Evolutionary conservation across 2,329 filamentous ascomycete genomes (phyloP).

Genomic region (Ophiognomonia clavigignenti-juglandacearum): DNA sequence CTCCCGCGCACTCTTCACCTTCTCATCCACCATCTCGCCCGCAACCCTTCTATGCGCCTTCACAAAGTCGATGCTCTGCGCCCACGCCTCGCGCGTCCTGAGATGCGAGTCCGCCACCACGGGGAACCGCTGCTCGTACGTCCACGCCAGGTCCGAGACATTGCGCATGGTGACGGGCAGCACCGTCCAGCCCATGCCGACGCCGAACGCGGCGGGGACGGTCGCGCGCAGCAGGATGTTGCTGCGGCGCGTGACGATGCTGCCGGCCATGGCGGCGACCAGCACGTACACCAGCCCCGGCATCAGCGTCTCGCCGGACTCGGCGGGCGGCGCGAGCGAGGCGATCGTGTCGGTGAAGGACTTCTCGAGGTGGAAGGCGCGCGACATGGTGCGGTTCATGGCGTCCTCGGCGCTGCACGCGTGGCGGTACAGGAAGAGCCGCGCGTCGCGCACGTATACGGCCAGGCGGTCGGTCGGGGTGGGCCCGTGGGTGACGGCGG

Average conservation of each 20-base stretch:
- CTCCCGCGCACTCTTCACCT: slow-evolving; percentile 71
- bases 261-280: slow-evolving; percentile 90
- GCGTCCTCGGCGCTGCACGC: slow-evolving; percentile 71
- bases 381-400: slow-evolving; percentile 77
- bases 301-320: slow-evolving; percentile 83
- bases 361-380: slow-evolving; percentile 78
- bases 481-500: slow-evolving; percentile 40
- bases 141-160: slow-evolving; percentile 80
- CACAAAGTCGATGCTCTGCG: slow-evolving; percentile 67
- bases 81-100: slow-evolving; percentile 61
- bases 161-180: slow-evolving; percentile 89
- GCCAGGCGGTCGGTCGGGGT: slow-evolving; percentile 89
- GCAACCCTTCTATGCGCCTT: slow-evolving; percentile 69
- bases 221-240: slow-evolving; percentile 75
- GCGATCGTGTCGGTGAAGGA: slow-evolving; percentile 87
- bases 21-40: slow-evolving; percentile 70
- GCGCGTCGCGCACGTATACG: slow-evolving; percentile 71
- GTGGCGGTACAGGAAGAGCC: slow-evolving; percentile 74
- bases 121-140: slow-evolving; percentile 86
- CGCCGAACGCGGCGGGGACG: slow-evolving; percentile 72
- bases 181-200: slow-evolving; percentile 78
- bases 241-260: slow-evolving; percentile 83
- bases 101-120: slow-evolving; percentile 78
- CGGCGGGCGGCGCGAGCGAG: slow-evolving; percentile 77
- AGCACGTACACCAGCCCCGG: slow-evolving; percentile 89